Percentiles rank a stretch among this genome's conserved stretches.
phyloP scores from a whole-genome alignment of 805 yeast species.

The Tetrapisispora nanseiensis region DNA sequence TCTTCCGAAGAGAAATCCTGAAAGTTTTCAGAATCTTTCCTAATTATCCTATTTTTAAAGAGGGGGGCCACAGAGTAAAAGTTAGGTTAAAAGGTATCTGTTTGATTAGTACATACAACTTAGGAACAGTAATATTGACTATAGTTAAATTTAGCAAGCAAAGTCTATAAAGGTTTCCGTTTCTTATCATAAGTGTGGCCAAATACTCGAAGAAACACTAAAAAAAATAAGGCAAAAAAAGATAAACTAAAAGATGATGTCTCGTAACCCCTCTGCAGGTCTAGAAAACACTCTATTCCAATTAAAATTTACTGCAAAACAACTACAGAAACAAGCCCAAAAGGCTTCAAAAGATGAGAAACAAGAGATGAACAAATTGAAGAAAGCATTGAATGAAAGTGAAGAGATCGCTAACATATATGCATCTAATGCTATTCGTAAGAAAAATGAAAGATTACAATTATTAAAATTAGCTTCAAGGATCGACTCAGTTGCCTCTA shows the following conservation, averaged over 20 bases:
- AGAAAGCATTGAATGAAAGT: slow-evolving; percentile 41
- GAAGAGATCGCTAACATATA: slow-evolving; percentile 88
- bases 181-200: too few relatives aligned
- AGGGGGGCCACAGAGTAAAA: too few relatives aligned
- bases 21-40: too few relatives aligned
- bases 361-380: slow-evolving; percentile 76
- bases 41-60: too few relatives aligned
- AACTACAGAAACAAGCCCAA: slow-evolving; percentile 78
- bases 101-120: too few relatives aligned
- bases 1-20: too few relatives aligned
- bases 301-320: slow-evolving; percentile 79
- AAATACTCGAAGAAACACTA: too few relatives aligned
- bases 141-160: too few relatives aligned
- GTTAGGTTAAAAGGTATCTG: too few relatives aligned
- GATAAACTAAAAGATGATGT: slow-evolving; percentile 20
- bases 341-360: slow-evolving; percentile 87
- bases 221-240: too few relatives aligned
- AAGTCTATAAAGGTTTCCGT: too few relatives aligned
- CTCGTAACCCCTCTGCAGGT: slow-evolving; percentile 25
- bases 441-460: slow-evolving; percentile 76
- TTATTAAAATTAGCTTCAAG: slow-evolving; percentile 74
- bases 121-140: too few relatives aligned
- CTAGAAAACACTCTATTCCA: slow-evolving; percentile 30
- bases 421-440: slow-evolving; percentile 93
- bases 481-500: slow-evolving; percentile 89